Evolutionary conservation across 768 basidiomycete species (phyloP).

Genomic region (Leccinum aurantiacum): DNA sequence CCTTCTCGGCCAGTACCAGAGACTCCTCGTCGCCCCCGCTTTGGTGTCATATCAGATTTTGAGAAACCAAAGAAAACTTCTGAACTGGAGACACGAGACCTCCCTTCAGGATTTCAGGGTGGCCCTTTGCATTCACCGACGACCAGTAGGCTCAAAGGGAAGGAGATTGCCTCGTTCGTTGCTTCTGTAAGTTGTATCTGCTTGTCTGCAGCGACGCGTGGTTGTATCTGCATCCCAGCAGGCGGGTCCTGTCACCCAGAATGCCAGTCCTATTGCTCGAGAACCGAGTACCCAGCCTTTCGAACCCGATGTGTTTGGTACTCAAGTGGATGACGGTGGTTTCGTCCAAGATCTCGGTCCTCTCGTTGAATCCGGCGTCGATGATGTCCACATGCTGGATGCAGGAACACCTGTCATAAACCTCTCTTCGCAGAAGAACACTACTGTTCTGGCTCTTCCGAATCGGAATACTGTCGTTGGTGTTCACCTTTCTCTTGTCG

Average conservation of each 20-base stretch:
- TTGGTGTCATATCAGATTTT: constrained; percentile 28
- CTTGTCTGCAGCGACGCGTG: background rate
- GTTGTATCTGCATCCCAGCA: constrained; percentile 4
- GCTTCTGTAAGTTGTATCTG: constrained; percentile 7
- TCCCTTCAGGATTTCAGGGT: constrained; percentile 29
- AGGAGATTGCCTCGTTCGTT: constrained; percentile 8
- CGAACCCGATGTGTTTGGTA: constrained; percentile 24
- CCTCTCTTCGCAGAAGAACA: constrained; percentile 28
- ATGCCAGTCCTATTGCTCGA: constrained; percentile 23
- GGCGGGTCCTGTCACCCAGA: constrained; percentile 21
- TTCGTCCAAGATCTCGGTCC: constrained; percentile 14
- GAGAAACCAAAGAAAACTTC: constrained; percentile 21
- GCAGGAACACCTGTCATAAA: constrained; percentile 16
- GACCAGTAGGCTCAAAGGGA: constrained; percentile 17
- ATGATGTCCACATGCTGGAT: constrained; percentile 39
- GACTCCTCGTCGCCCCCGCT: constrained; percentile 41
- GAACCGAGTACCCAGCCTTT: constrained; percentile 5
- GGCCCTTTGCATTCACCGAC: constrained; percentile 22
- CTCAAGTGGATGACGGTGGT: constrained; percentile 13
- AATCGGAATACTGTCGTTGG: constrained; percentile 60
- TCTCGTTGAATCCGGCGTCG: constrained; percentile 22
- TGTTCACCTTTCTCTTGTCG: constrained; percentile 3
- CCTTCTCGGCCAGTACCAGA: constrained; percentile 33
- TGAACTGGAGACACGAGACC: constrained; percentile 17
- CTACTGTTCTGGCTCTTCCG: constrained; percentile 39